phyloP scores from a whole-genome alignment of 139 green algal genomes.

The Limnomonas spitsbergensis region DNA sequence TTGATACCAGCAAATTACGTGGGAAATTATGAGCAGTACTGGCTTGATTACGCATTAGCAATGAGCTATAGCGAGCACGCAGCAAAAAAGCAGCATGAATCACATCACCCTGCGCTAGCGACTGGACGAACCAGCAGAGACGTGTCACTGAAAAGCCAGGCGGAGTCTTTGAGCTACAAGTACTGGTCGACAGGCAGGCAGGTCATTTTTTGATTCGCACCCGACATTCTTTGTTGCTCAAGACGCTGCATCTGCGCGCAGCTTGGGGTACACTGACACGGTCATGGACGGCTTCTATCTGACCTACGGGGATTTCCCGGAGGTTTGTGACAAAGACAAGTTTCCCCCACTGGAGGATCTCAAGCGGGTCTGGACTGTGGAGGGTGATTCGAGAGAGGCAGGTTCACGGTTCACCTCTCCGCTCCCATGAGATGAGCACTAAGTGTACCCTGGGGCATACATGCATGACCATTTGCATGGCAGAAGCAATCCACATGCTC shows the following conservation, averaged over 20 bases:
- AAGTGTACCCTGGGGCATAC: no score
- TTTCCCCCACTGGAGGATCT: slow-evolving; percentile 31
- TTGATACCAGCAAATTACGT: no score
- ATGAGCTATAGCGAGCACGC: background rate
- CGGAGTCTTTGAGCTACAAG: slow-evolving; percentile 15
- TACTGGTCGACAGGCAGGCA: slow-evolving; percentile 14
- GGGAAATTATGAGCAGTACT: background rate
- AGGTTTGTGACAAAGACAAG: slow-evolving; percentile 26
- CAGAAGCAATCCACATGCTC: no score
- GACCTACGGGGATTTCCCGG: slow-evolving; percentile 31
- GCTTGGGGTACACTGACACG: slow-evolving; percentile 28
- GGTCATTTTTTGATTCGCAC: background rate
- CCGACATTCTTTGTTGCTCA: background rate
- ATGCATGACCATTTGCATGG: no score
- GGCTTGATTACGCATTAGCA: background rate
- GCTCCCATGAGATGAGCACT: no score
- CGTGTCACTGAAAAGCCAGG: background rate
- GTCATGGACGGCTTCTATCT: slow-evolving; percentile 40
- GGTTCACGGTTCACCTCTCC: no score
- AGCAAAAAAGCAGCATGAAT: background rate
- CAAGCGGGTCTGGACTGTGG: slow-evolving; percentile 11
- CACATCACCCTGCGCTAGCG: background rate
- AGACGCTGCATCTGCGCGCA: slow-evolving; percentile 8
- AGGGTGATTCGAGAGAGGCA: slow-evolving; percentile 35
- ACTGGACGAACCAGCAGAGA: slow-evolving; percentile 3